A percentile compares a stretch with the other conserved stretches of the same genome.
Evolutionary conservation across 2,329 filamentous ascomycete species (phyloP).

Genomic region (Colletotrichum sublineola): DNA sequence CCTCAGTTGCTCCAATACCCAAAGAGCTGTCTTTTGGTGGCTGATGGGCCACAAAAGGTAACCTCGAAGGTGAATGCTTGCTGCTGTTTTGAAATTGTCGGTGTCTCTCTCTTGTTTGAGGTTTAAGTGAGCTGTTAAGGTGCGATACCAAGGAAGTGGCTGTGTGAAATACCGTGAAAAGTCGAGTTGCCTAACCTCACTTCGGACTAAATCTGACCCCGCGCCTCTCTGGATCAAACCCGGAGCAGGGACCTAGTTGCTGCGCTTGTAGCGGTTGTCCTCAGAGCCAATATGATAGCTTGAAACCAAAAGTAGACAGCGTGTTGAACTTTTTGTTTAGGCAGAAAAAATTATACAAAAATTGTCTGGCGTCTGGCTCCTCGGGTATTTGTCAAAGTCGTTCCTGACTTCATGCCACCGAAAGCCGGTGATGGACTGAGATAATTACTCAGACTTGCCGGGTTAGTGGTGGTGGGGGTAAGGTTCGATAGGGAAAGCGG

Average conservation of each 20-base stretch:
- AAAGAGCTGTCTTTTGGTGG: not conserved
- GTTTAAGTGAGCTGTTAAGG: not conserved
- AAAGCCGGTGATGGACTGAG: constrained; percentile 24
- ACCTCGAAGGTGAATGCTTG: not conserved
- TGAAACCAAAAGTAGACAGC: not conserved
- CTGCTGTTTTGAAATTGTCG: not conserved
- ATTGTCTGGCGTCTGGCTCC: not conserved
- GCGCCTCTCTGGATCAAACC: constrained; percentile 16
- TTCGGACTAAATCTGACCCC: constrained; percentile 11
- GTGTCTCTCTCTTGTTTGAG: no score
- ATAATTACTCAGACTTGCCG: constrained; percentile 38
- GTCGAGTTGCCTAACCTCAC: not conserved
- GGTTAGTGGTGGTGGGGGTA: constrained; percentile 30
- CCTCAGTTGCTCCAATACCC: not conserved
- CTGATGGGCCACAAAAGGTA: not conserved
- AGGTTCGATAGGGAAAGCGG: constrained; percentile 27
- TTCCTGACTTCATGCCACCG: constrained; percentile 23
- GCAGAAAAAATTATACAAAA: not conserved
- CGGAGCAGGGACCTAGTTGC: not conserved
- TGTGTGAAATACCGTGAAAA: not conserved
- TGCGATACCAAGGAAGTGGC: not conserved
- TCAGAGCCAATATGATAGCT: not conserved
- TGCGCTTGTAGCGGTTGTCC: not conserved
- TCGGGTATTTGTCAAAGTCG: constrained; percentile 5
- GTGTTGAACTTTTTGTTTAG: no score